Conservation (phyloP, 1,139 yeast species). For the Debaryomycetaceae sp. region DNA sequence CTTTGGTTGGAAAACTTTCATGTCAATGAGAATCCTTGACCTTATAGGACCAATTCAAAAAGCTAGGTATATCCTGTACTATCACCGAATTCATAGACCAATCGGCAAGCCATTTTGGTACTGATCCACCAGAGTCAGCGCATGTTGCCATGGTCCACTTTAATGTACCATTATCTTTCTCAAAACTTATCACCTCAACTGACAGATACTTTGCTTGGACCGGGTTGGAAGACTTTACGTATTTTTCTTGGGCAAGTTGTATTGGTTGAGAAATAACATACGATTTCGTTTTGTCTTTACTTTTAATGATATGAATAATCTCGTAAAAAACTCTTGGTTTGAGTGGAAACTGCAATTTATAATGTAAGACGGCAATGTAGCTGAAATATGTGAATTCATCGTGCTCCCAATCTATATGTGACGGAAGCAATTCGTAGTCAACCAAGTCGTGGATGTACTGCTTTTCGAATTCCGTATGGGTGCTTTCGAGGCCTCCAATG, state of each 20-base stretch:
- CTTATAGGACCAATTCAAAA: conserved; percentile 44
- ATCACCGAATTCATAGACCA: conserved; percentile 54
- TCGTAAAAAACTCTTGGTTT: conserved; percentile 55
- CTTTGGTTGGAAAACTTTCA: conserved; percentile 36
- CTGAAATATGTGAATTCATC: neutral
- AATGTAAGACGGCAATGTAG: conserved; percentile 32
- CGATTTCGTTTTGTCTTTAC: conserved; percentile 29
- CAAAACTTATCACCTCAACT: conserved; percentile 49
- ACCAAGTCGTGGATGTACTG: conserved; percentile 31
- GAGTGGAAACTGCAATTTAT: conserved; percentile 50
- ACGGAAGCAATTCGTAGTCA: conserved; percentile 18
- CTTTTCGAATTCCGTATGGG: conserved; percentile 35
- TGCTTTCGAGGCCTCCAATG: conserved; percentile 15
- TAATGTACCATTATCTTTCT: conserved; percentile 34
- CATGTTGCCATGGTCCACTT: conserved; percentile 66
- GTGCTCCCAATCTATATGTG: neutral
- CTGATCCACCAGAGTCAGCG: conserved; percentile 63
- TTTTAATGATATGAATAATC: conserved; percentile 45
- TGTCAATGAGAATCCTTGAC: conserved; percentile 16
- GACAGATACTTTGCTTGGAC: conserved; percentile 54
- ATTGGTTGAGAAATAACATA: conserved; percentile 51
- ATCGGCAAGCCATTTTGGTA: conserved; percentile 64
- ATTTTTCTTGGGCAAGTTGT: conserved; percentile 11
- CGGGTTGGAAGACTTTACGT: conserved; percentile 11
- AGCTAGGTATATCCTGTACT: conserved; percentile 65